Conservation (phyloP, 2,329 filamentous ascomycete species). For the Clathrospora elynae region DNA sequence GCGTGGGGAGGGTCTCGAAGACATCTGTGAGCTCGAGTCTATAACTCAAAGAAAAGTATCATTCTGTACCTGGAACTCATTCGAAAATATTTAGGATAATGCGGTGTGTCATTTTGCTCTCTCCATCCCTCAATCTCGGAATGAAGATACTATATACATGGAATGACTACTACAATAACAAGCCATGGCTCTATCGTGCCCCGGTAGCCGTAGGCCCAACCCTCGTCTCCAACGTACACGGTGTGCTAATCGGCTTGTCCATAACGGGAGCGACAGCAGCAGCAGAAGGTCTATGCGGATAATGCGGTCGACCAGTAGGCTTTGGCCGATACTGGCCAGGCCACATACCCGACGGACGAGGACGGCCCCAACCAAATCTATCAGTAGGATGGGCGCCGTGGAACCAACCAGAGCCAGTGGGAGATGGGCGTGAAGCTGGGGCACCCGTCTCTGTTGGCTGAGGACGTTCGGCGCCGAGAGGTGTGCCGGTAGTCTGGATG, state of each 20-base stretch:
- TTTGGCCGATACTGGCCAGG: constrained; percentile 7
- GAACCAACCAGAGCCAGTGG: constrained; percentile 12
- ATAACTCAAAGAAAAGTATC: too few species aligned
- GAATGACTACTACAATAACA: too few species aligned
- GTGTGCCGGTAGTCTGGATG: constrained; percentile 5
- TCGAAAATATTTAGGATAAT: too few species aligned
- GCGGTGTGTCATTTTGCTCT: too few species aligned
- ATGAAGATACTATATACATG: too few species aligned
- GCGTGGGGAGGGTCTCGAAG: too few species aligned
- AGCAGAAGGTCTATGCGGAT: constrained; percentile 10
- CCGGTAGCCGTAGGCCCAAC: constrained; percentile 28
- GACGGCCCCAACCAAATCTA: constrained; percentile 23
- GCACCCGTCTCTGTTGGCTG: constrained; percentile 10
- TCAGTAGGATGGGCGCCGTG: constrained; percentile 8
- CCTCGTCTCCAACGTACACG: constrained; percentile 31
- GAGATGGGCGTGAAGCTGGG: constrained; percentile 2
- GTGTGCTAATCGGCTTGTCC: constrained; percentile 17
- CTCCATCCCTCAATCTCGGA: too few species aligned
- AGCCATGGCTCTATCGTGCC: too few species aligned
- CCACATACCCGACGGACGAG: constrained; percentile 24
- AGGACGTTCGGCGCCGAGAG: constrained; percentile 10
- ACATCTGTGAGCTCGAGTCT: too few species aligned
- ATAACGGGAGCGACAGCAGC: constrained; percentile 8
- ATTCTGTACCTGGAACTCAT: too few species aligned
- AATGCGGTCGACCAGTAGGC: constrained; percentile 7